Percentiles rank a stretch among this genome's conserved stretches.
Conservation (phyloP, 768 basidiomycete species). For the Ephemerocybe angulata region DNA sequence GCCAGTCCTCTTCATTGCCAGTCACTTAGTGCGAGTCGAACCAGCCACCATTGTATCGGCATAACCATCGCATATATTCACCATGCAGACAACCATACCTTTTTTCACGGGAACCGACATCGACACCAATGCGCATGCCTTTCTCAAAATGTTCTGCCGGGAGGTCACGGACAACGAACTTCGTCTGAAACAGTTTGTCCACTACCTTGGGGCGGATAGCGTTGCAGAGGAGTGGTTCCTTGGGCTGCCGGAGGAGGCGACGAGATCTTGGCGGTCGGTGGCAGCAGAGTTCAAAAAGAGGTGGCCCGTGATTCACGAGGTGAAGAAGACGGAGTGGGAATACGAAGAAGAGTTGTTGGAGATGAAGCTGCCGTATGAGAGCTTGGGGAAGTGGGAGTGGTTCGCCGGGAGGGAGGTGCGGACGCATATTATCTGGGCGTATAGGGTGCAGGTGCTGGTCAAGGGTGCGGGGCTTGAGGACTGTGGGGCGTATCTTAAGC, state of each 20-base stretch:
- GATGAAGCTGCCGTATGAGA: not conserved
- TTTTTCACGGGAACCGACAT: too few species aligned
- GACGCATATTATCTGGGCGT: not conserved
- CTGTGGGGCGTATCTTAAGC: too few species aligned
- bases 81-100: too few species aligned
- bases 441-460: not conserved
- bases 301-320: not conserved
- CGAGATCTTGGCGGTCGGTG: not conserved
- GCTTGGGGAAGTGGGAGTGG: not conserved
- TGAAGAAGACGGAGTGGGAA: not conserved
- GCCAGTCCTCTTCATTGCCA: too few species aligned
- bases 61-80: too few species aligned
- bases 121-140: not conserved
- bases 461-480: not conserved
- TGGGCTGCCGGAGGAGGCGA: not conserved
- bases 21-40: too few species aligned
- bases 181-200: not conserved
- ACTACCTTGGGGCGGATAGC: not conserved
- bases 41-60: too few species aligned
- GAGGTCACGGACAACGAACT: constrained; percentile 19
- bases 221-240: not conserved
- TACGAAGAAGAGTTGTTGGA: not conserved
- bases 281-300: not conserved
- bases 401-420: not conserved
- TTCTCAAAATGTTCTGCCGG: constrained; percentile 14